Conservation (phyloP, 108 stramenopile genomes). For the Cylindrotheca closterium region DNA sequence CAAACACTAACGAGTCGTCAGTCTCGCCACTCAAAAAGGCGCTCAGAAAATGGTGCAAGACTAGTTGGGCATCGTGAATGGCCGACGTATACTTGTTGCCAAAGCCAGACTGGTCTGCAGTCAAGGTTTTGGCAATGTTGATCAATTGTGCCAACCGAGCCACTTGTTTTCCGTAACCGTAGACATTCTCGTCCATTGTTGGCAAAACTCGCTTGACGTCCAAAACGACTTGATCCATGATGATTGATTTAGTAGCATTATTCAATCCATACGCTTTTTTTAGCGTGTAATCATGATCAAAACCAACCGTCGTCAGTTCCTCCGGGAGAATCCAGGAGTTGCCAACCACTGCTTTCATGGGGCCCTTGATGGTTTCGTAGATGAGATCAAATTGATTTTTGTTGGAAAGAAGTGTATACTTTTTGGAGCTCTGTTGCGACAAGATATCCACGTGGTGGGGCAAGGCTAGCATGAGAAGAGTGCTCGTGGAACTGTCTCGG, state of each 20-base stretch:
- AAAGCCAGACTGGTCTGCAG: neutral
- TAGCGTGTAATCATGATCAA: conserved; percentile 37
- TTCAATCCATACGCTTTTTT: conserved; percentile 33
- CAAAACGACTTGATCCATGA: conserved; percentile 50
- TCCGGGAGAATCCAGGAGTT: conserved; percentile 67
- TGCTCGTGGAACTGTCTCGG: conserved; percentile 1
- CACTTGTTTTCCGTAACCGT: conserved; percentile 78
- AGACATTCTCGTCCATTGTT: conserved; percentile 50
- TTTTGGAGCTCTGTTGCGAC: conserved; percentile 7
- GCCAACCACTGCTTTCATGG: conserved; percentile 72
- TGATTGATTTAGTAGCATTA: conserved; percentile 11
- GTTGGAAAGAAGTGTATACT: conserved; percentile 16
- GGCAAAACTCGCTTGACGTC: conserved; percentile 66
- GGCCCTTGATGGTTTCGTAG: conserved; percentile 71
- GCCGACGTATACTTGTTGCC: neutral
- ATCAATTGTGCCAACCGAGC: conserved; percentile 73
- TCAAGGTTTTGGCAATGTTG: conserved; percentile 38
- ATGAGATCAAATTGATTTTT: conserved; percentile 53
- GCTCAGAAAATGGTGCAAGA: conserved; percentile 3
- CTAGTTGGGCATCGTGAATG: neutral
- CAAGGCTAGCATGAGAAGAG: conserved; percentile 51
- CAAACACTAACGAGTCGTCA: conserved; percentile 35
- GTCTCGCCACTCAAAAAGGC: conserved; percentile 11
- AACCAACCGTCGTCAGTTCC: conserved; percentile 30
- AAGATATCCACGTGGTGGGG: conserved; percentile 76